These are phyloP conservation scores for Scedosporium boydii DNA, from an alignment of 2,329 filamentous ascomycete genomes.

Conservation along the genomic window DNA sequence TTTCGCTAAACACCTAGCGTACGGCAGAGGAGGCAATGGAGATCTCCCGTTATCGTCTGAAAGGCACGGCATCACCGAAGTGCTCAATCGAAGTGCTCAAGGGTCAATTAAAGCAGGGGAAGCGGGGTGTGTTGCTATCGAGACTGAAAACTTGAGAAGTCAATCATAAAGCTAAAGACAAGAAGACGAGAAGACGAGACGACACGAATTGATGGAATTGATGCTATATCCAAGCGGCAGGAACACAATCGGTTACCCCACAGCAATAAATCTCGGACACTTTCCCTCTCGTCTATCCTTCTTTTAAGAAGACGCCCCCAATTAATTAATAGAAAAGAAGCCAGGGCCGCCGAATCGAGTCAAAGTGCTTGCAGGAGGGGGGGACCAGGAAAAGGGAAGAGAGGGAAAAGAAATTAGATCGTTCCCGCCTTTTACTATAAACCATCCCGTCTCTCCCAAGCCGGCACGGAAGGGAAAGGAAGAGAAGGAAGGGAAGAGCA, in stretches of 20 bases:
- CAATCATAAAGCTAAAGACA: not conserved
- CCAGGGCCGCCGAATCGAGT: not conserved
- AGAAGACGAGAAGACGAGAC: not conserved
- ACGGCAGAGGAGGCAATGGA: not conserved
- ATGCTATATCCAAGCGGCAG: not conserved
- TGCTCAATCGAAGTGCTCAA: not conserved
- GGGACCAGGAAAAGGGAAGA: not conserved
- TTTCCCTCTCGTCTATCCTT: not conserved
- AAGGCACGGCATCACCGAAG: not conserved
- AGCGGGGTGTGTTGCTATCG: not conserved
- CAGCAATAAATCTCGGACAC: not conserved
- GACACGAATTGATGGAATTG: not conserved
- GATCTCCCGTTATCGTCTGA: not conserved
- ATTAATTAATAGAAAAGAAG: not conserved
- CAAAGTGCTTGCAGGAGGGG: constrained; percentile 5
- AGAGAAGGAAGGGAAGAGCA: not conserved
- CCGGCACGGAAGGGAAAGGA: not conserved
- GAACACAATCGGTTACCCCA: not conserved
- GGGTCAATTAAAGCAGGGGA: not conserved
- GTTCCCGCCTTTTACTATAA: not conserved
- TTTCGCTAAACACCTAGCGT: not conserved
- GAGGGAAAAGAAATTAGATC: not conserved
- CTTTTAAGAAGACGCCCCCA: not conserved
- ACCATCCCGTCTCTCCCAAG: not conserved
- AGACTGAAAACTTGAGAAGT: not conserved